Conservation (phyloP, 768 basidiomycete genomes). For the Amanita molliuscula region DNA sequence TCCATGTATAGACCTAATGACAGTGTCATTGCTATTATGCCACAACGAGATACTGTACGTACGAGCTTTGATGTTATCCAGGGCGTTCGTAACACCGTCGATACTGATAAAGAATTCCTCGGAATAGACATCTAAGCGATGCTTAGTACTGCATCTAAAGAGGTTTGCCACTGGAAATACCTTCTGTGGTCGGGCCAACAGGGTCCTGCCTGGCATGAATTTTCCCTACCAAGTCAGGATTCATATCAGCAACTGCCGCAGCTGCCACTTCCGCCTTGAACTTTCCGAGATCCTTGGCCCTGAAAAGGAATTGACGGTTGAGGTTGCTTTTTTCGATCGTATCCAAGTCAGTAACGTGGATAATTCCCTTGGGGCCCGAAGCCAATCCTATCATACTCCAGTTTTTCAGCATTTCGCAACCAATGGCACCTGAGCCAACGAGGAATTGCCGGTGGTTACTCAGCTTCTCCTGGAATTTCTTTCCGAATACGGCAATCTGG, state of each 20-base stretch:
- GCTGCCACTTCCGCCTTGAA: constrained; percentile 97
- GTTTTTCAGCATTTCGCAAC: constrained; percentile 99
- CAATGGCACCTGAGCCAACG: constrained; percentile 98
- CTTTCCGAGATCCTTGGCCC: constrained; percentile 89
- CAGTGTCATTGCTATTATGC: not conserved
- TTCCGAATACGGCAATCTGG: constrained; percentile 95
- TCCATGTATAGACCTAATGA: constrained; percentile 90
- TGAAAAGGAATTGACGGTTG: constrained; percentile 96
- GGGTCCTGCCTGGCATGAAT: constrained; percentile 86
- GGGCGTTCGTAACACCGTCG: constrained; percentile 93
- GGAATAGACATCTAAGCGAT: constrained; percentile 64
- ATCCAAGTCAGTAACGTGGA: constrained; percentile 94
- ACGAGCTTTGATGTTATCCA: constrained; percentile 97
- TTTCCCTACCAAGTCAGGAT: constrained; percentile 79
- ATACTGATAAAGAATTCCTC: constrained; percentile 81
- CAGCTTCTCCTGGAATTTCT: constrained; percentile 85
- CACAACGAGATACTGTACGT: constrained; percentile 20
- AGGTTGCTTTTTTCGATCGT: constrained; percentile 99
- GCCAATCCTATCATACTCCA: constrained; percentile 99
- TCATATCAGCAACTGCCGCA: constrained; percentile 90
- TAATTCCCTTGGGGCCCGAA: constrained; percentile 63
- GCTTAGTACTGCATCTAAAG: constrained; percentile 34
- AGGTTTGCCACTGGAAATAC: constrained; percentile 34
- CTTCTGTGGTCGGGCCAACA: constrained; percentile 87
- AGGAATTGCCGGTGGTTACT: constrained; percentile 88